Conservation (phyloP, 345 rosid genomes). For the Citrus mangshanensis region DNA sequence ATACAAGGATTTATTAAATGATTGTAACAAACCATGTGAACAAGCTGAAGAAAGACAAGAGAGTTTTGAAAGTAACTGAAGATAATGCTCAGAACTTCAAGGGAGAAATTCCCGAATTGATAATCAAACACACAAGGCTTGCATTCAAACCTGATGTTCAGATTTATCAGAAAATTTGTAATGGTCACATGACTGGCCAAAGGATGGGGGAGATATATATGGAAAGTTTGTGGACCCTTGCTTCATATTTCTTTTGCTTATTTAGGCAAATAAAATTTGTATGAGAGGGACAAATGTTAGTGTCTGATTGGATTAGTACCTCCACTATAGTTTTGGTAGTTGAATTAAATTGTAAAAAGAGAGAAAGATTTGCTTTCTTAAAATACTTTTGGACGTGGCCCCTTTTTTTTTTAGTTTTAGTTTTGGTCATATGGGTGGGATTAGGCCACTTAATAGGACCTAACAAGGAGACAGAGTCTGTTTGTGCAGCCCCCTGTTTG, state of each 20-base stretch:
- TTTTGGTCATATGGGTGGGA: constrained; percentile 28
- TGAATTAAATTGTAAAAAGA: not conserved
- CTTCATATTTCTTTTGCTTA: constrained; percentile 1
- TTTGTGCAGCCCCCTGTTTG: constrained; percentile 23
- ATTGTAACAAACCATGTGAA: constrained; percentile 15
- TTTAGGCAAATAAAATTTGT: constrained; percentile 11
- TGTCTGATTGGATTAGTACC: constrained; percentile 5
- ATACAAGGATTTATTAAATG: not conserved
- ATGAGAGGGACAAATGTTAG: constrained; percentile 13
- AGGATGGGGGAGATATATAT: constrained; percentile 17
- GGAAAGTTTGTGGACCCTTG: not conserved
- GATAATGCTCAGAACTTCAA: not conserved
- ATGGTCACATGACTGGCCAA: not conserved
- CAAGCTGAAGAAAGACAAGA: not conserved
- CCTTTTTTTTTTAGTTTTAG: not conserved
- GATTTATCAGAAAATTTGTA: not conserved
- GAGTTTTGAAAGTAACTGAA: not conserved
- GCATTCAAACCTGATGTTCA: not conserved
- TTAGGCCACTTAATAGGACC: constrained; percentile 48
- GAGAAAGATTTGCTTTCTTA: not conserved
- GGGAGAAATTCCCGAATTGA: not conserved
- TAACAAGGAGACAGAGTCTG: not conserved
- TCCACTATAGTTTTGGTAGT: not conserved
- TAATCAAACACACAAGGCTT: not conserved
- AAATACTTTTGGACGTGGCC: not conserved